Conservation (phyloP, 805 yeast species). For the Starmera quercuum region DNA sequence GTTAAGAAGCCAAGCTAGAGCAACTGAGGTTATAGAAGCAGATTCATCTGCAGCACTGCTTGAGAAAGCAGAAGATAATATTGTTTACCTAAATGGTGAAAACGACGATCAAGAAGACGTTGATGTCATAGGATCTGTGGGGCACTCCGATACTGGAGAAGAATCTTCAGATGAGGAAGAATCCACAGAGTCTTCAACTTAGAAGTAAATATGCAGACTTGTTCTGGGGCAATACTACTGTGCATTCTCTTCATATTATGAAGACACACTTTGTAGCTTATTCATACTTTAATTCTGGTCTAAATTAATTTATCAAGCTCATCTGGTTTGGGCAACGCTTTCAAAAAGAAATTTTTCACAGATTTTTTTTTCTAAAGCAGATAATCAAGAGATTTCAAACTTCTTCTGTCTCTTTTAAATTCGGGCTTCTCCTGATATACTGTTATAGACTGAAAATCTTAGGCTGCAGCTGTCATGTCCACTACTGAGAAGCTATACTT, state of each 20-base stretch:
- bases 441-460: too few species aligned
- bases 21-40: conserved; percentile 24
- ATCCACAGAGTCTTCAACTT: too few species aligned
- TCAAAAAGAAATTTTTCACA: not conserved
- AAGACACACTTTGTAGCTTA: too few species aligned
- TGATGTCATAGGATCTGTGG: conserved; percentile 10
- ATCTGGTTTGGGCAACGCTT: not conserved
- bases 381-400: not conserved
- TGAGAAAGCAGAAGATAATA: conserved; percentile 24
- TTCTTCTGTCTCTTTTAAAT: not conserved
- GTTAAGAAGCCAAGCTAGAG: conserved; percentile 47
- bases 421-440: too few species aligned
- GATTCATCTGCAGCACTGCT: conserved; percentile 20
- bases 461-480: not conserved
- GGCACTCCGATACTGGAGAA: conserved; percentile 16
- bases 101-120: conserved; percentile 35
- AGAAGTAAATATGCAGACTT: too few species aligned
- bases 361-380: not conserved
- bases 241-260: too few species aligned
- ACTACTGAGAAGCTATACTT: conserved; percentile 45
- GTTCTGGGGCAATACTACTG: too few species aligned
- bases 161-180: conserved; percentile 31
- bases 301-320: too few species aligned
- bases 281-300: too few species aligned
- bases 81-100: conserved; percentile 34